These are phyloP conservation scores for Tarenaya hassleriana DNA, from an alignment of 345 rosid species.

Conservation along the genomic window DNA sequence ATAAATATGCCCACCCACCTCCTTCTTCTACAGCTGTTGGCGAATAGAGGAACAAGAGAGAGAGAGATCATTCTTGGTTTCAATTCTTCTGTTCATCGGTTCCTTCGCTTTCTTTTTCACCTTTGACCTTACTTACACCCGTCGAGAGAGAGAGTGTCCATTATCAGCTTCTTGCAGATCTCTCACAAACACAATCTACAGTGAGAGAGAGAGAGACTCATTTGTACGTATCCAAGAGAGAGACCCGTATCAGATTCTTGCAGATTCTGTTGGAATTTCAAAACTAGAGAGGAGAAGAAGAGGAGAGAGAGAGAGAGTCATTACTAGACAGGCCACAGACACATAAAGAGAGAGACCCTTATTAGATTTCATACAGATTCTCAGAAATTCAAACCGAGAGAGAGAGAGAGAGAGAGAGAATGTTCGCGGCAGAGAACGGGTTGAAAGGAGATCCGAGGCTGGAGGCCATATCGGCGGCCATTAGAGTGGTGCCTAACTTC, in stretches of 20 bases:
- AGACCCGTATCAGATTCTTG: too few species aligned
- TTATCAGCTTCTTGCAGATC: conserved; percentile 4
- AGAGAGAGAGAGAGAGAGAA: conserved; percentile 11
- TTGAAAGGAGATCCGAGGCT: conserved; percentile 35
- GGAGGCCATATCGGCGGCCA: conserved; percentile 30
- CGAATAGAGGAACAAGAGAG: conserved; percentile 16
- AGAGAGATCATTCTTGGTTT: conserved; percentile 2
- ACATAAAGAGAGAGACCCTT: too few species aligned
- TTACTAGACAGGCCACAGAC: too few species aligned
- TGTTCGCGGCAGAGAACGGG: conserved; percentile 36
- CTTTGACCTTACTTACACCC: too few species aligned
- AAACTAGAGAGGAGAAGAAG: too few species aligned
- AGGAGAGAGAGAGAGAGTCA: too few species aligned
- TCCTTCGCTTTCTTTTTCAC: conserved; percentile 12
- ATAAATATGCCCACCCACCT: too few species aligned
- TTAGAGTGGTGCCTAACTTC: conserved; percentile 32
- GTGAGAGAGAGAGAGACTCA: background rate
- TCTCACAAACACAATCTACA: conserved; percentile 5
- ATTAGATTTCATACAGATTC: too few species aligned
- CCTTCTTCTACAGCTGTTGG: too few species aligned
- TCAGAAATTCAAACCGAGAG: background rate
- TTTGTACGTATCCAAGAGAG: too few species aligned
- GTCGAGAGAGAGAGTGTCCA: too few species aligned
- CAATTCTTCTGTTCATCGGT: conserved; percentile 16
- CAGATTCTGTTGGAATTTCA: too few species aligned